phyloP scores from a whole-genome alignment of 75 land plant genomes.

The Picea sitchensis region DNA sequence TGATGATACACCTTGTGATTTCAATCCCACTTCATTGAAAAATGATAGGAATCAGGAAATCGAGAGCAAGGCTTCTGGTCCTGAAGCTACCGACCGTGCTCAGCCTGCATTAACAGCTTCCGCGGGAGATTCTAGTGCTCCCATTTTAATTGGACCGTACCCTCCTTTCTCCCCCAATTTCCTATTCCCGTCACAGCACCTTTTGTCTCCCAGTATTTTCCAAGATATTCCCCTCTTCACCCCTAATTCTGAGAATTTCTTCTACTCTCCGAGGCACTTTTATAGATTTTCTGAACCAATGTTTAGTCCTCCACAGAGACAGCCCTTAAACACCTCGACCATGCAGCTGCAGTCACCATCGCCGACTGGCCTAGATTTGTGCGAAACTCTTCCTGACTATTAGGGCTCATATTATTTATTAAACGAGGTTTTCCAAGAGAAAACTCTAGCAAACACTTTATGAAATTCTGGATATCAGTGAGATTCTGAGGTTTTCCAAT shows the following conservation, averaged over 20 bases:
- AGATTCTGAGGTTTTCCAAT: too few species aligned
- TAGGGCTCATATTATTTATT: background rate
- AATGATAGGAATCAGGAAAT: background rate
- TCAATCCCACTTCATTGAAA: background rate
- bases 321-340: background rate
- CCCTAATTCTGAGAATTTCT: background rate
- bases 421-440: background rate
- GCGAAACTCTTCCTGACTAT: background rate
- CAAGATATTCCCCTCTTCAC: slow-evolving; percentile 13
- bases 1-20: background rate
- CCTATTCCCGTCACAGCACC: background rate
- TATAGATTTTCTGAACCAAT: slow-evolving; percentile 1
- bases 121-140: too few species aligned
- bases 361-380: background rate
- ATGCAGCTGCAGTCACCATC: background rate
- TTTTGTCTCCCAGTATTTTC: background rate
- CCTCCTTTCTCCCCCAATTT: background rate
- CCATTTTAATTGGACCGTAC: background rate
- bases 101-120: too few species aligned
- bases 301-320: background rate
- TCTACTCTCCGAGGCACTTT: slow-evolving; percentile 3
- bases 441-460: too few species aligned
- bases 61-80: background rate
- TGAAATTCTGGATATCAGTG: too few species aligned
- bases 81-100: too few species aligned